Percentiles rank a stretch among this genome's conserved stretches.
Evolutionary conservation across 768 basidiomycete species (phyloP).

Genomic region (Tylopilus rubrobrunneus): DNA sequence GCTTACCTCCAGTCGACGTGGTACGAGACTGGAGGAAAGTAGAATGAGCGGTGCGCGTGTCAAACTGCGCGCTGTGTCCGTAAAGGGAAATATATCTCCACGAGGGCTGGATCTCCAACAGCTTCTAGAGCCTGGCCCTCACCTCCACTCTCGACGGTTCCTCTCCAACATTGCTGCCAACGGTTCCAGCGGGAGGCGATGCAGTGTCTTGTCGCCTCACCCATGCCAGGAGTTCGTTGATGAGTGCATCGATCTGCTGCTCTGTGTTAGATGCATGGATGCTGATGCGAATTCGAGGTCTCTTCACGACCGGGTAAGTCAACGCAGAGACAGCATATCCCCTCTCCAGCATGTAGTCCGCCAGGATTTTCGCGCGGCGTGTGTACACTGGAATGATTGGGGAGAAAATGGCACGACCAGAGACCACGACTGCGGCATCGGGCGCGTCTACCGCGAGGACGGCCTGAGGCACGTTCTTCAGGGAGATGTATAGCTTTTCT

Average conservation of each 20-base stretch:
- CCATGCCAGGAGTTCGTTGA: constrained; percentile 12
- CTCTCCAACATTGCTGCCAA: background rate
- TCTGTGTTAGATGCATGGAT: constrained; percentile 19
- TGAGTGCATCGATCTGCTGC: constrained; percentile 11
- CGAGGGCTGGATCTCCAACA: no score
- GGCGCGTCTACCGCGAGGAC: constrained; percentile 1
- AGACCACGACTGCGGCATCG: background rate
- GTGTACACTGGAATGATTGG: constrained; percentile 22
- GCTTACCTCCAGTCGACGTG: no score
- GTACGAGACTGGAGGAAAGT: no score
- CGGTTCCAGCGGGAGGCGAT: background rate
- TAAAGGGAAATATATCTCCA: no score
- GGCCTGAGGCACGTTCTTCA: constrained; percentile 5
- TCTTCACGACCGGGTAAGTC: constrained; percentile 14
- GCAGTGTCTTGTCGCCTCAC: background rate
- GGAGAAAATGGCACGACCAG: constrained; percentile 8
- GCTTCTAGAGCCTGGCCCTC: constrained; percentile 16
- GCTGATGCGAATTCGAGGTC: constrained; percentile 15
- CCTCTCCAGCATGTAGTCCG: constrained; percentile 12
- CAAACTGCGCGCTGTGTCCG: no score
- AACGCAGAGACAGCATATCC: constrained; percentile 11
- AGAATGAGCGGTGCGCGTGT: no score
- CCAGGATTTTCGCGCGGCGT: constrained; percentile 4
- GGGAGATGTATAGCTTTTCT: background rate
- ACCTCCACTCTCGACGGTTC: background rate